Evolutionary conservation across 1,284 basidiomycete species (phyloP).

Genomic region (Entoloma clypeatum): DNA sequence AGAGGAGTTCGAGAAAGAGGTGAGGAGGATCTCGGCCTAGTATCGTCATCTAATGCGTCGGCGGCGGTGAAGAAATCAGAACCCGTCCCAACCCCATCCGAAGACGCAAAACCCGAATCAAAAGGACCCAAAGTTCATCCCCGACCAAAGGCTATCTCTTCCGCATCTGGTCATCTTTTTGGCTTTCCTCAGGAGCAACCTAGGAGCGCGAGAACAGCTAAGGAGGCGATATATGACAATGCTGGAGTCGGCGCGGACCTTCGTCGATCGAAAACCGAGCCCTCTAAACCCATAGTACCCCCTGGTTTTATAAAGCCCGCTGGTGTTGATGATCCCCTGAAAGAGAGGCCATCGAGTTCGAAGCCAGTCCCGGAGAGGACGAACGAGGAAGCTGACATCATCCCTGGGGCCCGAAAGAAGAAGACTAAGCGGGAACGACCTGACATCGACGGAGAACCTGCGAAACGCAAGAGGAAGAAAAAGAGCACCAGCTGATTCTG

Average conservation of each 20-base stretch:
- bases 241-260: conserved; percentile 44
- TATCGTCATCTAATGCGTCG: conserved; percentile 5
- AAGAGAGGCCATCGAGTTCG: conserved; percentile 12
- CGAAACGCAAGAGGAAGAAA: conserved; percentile 36
- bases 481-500: conserved; percentile 17
- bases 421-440: conserved; percentile 28
- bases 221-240: conserved; percentile 49
- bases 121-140: conserved; percentile 23
- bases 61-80: conserved; percentile 16
- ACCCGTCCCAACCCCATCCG: conserved; percentile 1
- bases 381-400: conserved; percentile 16
- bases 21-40: conserved; percentile 14
- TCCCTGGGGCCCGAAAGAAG: conserved; percentile 25
- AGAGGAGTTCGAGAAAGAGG: conserved; percentile 37
- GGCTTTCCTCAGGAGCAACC: conserved; percentile 26
- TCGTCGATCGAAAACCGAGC: conserved; percentile 18
- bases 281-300: conserved; percentile 2
- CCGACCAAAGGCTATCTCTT: conserved; percentile 28
- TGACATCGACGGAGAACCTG: conserved; percentile 19
- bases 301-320: conserved; percentile 49
- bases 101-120: conserved; percentile 7
- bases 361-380: conserved; percentile 6
- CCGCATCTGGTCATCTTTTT: conserved; percentile 22
- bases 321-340: conserved; percentile 48
- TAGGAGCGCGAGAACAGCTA: conserved; percentile 40